These are phyloP conservation scores for Abrus precatorius DNA, from an alignment of 306 rosid genomes.

Conservation along the genomic window DNA sequence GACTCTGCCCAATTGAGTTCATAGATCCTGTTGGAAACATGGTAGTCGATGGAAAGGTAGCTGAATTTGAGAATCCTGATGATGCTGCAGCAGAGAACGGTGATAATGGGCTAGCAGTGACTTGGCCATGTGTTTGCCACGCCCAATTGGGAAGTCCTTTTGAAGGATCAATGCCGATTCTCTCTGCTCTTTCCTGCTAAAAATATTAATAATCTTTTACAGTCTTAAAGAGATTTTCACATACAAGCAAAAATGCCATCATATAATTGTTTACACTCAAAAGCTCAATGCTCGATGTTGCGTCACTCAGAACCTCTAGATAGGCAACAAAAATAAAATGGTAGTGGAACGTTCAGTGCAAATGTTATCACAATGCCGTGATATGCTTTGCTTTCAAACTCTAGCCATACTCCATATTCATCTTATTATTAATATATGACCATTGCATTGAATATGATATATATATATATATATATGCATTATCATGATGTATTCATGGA, in stretches of 20 bases:
- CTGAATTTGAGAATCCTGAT: conserved; percentile 98
- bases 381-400: conserved; percentile 5
- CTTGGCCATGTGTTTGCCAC: conserved; percentile 84
- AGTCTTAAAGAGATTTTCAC: conserved; percentile 4
- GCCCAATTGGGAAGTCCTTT: conserved; percentile 74
- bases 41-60: conserved; percentile 66
- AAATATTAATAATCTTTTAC: conserved; percentile 20
- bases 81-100: conserved; percentile 96
- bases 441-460: not conserved
- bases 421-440: not conserved
- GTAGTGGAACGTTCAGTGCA: not conserved
- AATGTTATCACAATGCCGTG: conserved; percentile 16
- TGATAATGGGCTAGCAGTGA: conserved; percentile 68
- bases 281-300: not conserved
- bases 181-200: conserved; percentile 78
- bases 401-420: conserved; percentile 19
- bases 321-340: not conserved
- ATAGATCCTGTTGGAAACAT: conserved; percentile 55
- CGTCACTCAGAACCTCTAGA: not conserved
- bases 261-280: not conserved
- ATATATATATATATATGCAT: not conserved
- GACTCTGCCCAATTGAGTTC: conserved; percentile 56
- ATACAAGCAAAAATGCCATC: not conserved
- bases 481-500: not conserved
- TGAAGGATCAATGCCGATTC: conserved; percentile 65